phyloP scores from a whole-genome alignment of 352 stramenopile genomes.

The Pythium coloratum region DNA sequence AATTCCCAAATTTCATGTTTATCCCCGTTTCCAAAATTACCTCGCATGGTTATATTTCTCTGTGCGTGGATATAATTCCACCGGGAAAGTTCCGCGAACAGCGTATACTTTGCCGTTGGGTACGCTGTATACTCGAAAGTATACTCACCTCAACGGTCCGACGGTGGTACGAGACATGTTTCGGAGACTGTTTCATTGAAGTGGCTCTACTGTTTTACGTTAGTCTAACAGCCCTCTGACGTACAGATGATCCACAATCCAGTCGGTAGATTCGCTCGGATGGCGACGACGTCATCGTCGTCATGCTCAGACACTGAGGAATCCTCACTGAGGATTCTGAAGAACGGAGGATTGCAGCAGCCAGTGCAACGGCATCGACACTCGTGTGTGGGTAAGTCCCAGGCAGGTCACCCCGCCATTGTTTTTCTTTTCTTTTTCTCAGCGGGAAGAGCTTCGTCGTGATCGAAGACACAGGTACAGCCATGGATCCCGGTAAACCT shows the following conservation, averaged over 20 bases:
- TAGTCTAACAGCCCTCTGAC: background rate
- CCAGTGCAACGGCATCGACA: background rate
- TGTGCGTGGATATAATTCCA: background rate
- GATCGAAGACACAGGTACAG: background rate
- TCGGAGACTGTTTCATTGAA: constrained; percentile 2
- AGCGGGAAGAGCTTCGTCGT: background rate
- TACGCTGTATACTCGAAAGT: background rate
- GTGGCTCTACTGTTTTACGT: background rate
- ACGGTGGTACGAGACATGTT: background rate
- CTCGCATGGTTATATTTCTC: background rate
- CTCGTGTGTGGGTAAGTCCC: background rate
- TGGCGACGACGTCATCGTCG: background rate
- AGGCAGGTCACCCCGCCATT: background rate
- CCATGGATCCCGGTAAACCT: background rate
- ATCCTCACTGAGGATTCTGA: background rate
- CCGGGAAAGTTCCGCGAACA: background rate
- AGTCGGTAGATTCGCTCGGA: background rate
- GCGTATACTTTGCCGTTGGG: background rate
- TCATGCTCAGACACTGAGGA: background rate
- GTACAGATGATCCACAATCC: background rate
- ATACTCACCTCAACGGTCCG: background rate
- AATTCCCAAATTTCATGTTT: background rate
- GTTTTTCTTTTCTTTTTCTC: constrained; percentile 1
- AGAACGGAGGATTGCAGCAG: background rate
- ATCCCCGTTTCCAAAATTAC: background rate